Percentiles rank a stretch among this genome's conserved stretches.
Conservation (phyloP, 2,329 filamentous ascomycete species). For the Microcera coccophila region DNA sequence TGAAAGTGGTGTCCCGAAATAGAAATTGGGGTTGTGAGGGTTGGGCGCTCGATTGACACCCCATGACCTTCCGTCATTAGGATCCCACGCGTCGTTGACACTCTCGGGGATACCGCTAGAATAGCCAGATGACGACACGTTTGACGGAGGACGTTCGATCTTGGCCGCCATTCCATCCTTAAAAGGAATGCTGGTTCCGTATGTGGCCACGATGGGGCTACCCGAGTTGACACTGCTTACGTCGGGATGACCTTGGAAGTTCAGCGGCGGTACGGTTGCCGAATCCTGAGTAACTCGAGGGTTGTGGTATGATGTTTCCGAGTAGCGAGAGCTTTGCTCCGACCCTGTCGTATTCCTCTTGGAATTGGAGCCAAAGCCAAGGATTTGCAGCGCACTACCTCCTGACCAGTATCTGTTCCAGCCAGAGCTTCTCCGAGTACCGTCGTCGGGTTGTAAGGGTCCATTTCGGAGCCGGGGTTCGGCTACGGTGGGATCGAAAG, state of each 20-base stretch:
- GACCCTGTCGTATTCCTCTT: conserved; percentile 51
- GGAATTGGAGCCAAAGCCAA: conserved; percentile 54
- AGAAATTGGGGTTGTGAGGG: conserved; percentile 46
- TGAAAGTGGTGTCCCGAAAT: conserved; percentile 40
- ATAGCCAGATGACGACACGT: conserved; percentile 52
- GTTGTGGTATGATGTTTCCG: conserved; percentile 30
- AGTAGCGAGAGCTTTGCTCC: conserved; percentile 56
- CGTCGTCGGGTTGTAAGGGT: conserved; percentile 37
- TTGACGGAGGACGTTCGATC: conserved; percentile 55
- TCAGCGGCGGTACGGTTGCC: conserved; percentile 65
- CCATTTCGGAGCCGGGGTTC: conserved; percentile 36
- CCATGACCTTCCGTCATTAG: conserved; percentile 46
- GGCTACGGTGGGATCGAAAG: conserved; percentile 33
- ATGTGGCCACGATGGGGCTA: conserved; percentile 65
- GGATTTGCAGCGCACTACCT: conserved; percentile 63
- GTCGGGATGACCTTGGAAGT: conserved; percentile 58
- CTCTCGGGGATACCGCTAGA: conserved; percentile 65
- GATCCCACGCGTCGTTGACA: conserved; percentile 54
- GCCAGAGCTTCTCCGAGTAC: conserved; percentile 60
- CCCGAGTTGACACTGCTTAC: conserved; percentile 65
- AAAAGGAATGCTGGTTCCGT: conserved; percentile 47
- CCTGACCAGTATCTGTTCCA: conserved; percentile 78
- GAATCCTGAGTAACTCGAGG: conserved; percentile 59
- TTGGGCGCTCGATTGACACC: conserved; percentile 48
- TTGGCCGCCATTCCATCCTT: conserved; percentile 57